Base-by-base conservation (phyloP, 2,329 filamentous ascomycete species). In the Cephalotrichum gorgonifer region DNA sequence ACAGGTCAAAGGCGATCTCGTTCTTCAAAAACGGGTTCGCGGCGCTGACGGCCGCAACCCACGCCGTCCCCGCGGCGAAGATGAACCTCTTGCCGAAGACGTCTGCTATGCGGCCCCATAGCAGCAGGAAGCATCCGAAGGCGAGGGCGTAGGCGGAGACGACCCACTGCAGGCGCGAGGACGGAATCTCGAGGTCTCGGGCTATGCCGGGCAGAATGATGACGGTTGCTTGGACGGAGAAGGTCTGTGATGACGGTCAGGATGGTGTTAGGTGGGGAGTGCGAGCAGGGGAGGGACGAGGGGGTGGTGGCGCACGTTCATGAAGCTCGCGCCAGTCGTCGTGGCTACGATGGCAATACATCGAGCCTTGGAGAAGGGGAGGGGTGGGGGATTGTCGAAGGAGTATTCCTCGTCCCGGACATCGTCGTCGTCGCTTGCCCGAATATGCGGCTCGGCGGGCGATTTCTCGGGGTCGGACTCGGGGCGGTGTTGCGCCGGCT, bases 61-160 rank as follows among this genome's bases (percentile, higher is more conserved):
- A 85, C 6, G 75, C 71, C 2, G 79, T 81, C 0, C 81, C 82
- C 51, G 69, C 68, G 26, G 85, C 71, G 61, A 85, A 86, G 54
- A 85, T 81, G 42, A 73, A 65, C 8, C 81, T 73, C 59, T 83
- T 82, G 49, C 81, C 81, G 53, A 80, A 83, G 42, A 85, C 72
- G 59, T 86, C 81, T 49, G 78, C 82, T 22, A 85, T 72, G 20
- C 81, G 72, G 25, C 81, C 82, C 80, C 81, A 85, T 14, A 85
- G 68, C 15, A 86, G 64, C 25, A 85, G 64, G 57, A 85, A 84
- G 61, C 81, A 85, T 43, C 80, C 81, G 55, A 85, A 85, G 0
- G 79, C 71, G 15, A 86, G 71, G 4, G 76, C 71, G 57, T 85
- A 85, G 1, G 80, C 75, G 0, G 81, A 85, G 0, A 85, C 69